Base-by-base conservation (phyloP, 2,329 filamentous ascomycete species). In the Ascochyta clinopodiicola region DNA sequence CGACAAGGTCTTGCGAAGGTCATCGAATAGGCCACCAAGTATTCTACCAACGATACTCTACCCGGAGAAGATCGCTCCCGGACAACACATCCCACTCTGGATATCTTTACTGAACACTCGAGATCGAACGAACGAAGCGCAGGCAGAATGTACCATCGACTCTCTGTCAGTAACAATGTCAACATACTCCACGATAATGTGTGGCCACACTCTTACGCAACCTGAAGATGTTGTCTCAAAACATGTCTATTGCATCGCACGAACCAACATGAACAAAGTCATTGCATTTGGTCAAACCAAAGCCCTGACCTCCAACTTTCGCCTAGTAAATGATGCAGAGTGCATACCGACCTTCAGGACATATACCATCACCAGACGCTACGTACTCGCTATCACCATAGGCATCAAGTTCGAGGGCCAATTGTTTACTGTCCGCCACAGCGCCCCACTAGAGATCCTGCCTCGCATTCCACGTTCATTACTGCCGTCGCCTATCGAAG, bases 291-390 rank as follows among this genome's bases (percentile, higher is more conserved):
- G 63, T 38, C 51, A 52, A 12, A 62, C 54, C 3, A 52, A 51
- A 2, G 47, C 56, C 1, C 50, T 75, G 12, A 71, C 71, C 0
- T 63, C 63, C 7, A 69, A 70, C 45, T 74, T 75, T 52, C 68
- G 71, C 37, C 59, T 74, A 9, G 58, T 74, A 15, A 69, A 75
- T 34, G 66, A 74, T 37, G 56, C 51, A 7, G 70, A 75, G 49
- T 73, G 71, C 44, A 63, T 74, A 1, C 73, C 73, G 0, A 69
- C 67, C 0, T 74, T 75, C 61, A 73, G 66, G 31, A 73, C 73
- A 1, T 75, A 73, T 49, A 70, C 66, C 3, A 63, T 75, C 22
- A 72, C 66, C 2, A 64, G 71, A 2, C 61, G 65, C 1, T 75
- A 76, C 50, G 59, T 56, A 6, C 60, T 76, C 21, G 59, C 47